Evolutionary conservation across 2,329 filamentous ascomycete species (phyloP).

Genomic region (Zymoseptoria passerinii): DNA sequence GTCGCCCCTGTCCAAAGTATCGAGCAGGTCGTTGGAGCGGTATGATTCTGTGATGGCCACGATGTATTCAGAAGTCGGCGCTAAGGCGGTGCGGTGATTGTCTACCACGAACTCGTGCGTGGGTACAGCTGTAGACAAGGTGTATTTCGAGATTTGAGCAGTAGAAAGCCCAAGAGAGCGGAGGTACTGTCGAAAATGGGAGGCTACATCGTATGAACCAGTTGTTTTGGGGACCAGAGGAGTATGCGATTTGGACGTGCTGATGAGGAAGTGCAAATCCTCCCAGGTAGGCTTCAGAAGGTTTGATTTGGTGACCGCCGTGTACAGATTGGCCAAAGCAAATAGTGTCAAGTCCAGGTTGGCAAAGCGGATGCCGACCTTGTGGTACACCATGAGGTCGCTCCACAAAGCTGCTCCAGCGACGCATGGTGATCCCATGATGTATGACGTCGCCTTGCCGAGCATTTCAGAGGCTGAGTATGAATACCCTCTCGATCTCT

Average conservation of each 20-base stretch:
- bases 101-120: background rate
- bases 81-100: background rate
- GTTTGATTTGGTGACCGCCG: background rate
- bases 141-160: background rate
- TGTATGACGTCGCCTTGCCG: background rate
- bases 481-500: background rate
- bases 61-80: slow-evolving; percentile 1
- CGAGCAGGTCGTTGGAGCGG: slow-evolving; percentile 1
- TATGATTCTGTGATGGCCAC: background rate
- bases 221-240: background rate
- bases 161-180: background rate
- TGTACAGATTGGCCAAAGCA: slow-evolving; percentile 1
- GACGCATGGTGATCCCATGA: background rate
- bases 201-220: background rate
- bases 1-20: slow-evolving; percentile 5
- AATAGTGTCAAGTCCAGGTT: background rate
- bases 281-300: background rate
- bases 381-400: background rate
- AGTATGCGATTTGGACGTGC: background rate
- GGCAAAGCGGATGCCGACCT: background rate
- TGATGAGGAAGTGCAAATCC: background rate
- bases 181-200: background rate
- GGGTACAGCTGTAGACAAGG: background rate
- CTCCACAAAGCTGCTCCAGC: background rate
- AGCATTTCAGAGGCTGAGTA: background rate